These are phyloP conservation scores for Daldinia concentrica DNA, from an alignment of 495 filamentous ascomycete genomes.

Conservation along the genomic window DNA sequence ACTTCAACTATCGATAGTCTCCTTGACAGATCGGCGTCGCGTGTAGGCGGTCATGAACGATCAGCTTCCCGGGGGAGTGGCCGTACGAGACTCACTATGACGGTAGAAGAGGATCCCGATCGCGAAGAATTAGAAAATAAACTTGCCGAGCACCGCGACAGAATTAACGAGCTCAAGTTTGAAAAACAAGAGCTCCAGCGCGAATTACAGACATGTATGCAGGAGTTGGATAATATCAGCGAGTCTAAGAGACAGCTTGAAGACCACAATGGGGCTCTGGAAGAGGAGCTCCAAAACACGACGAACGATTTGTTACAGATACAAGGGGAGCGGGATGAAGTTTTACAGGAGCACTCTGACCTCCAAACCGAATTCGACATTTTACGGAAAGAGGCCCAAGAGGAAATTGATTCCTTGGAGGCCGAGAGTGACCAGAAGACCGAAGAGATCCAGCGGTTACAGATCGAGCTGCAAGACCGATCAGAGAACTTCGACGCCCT, in stretches of 20 bases:
- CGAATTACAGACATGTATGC: conserved; percentile 73
- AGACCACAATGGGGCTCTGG: conserved; percentile 67
- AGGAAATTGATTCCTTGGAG: conserved; percentile 85
- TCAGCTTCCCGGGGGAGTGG: conserved; percentile 78
- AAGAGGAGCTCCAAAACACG: conserved; percentile 78
- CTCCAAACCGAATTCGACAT: conserved; percentile 82
- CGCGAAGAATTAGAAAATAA: conserved; percentile 86
- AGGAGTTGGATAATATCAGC: conserved; percentile 71
- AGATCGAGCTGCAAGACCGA: conserved; percentile 72
- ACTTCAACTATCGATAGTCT: conserved; percentile 86
- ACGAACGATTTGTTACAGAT: conserved; percentile 83
- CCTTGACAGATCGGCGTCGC: conserved; percentile 89
- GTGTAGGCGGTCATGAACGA: conserved; percentile 71
- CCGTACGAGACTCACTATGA: conserved; percentile 66
- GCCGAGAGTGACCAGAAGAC: conserved; percentile 76
- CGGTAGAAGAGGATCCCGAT: conserved; percentile 78
- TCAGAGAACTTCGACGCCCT: conserved; percentile 85
- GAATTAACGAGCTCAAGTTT: conserved; percentile 82
- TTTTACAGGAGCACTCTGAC: conserved; percentile 77
- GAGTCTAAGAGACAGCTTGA: conserved; percentile 66
- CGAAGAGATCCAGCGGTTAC: conserved; percentile 75
- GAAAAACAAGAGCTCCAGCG: conserved; percentile 82
- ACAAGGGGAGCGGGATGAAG: conserved; percentile 87
- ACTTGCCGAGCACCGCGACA: conserved; percentile 84
- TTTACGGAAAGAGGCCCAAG: conserved; percentile 80